Evolutionary conservation across 2,329 filamentous ascomycete genomes (phyloP).

Genomic region (Ceratocystis eucalypticola): DNA sequence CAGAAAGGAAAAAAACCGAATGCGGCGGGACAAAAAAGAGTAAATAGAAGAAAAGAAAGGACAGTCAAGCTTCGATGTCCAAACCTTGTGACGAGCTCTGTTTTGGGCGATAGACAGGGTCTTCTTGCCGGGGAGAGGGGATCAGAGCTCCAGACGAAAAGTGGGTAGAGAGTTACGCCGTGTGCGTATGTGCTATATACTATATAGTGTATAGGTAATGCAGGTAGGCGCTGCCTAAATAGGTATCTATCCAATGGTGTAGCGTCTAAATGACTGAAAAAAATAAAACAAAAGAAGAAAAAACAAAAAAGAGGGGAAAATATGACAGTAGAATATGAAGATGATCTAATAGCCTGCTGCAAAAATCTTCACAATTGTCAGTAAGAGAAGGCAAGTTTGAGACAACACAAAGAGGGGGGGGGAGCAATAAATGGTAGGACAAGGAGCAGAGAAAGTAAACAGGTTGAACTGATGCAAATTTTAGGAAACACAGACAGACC

Average conservation of each 20-base stretch:
- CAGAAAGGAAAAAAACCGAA: slow-evolving; percentile 8
- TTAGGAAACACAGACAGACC: neutral
- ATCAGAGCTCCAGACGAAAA: slow-evolving; percentile 15
- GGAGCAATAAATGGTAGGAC: neutral
- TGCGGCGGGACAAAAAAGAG: neutral
- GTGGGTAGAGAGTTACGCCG: neutral
- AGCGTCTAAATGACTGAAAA: neutral
- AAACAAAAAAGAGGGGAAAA: neutral
- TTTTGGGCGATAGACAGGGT: slow-evolving; percentile 5
- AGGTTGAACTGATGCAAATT: neutral
- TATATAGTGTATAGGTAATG: neutral
- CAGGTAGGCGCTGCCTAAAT: neutral
- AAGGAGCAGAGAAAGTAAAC: neutral
- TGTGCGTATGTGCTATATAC: too few relatives aligned
- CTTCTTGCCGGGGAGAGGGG: neutral
- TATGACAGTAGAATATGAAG: neutral
- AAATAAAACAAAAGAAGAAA: neutral
- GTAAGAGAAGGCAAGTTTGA: neutral
- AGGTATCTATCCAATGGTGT: neutral
- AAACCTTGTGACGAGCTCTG: neutral
- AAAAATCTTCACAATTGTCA: neutral
- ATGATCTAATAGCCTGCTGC: neutral
- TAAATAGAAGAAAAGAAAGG: slow-evolving; percentile 7
- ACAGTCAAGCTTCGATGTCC: neutral
- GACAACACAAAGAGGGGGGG: neutral